Conservation (phyloP, 352 stramenopile genomes). For the Phytophthora pini region DNA sequence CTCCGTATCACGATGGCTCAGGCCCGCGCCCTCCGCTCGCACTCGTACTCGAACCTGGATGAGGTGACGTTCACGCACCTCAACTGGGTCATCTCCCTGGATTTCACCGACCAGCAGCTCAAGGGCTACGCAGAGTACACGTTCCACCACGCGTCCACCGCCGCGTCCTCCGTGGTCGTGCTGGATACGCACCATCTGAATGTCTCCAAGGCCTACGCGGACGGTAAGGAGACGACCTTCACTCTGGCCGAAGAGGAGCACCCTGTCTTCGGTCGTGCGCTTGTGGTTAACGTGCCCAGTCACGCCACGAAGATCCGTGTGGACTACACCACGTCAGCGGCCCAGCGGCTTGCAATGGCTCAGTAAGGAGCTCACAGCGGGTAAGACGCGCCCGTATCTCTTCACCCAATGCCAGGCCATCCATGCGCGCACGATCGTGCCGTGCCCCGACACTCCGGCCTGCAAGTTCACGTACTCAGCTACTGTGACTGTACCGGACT, state of each 20-base stretch:
- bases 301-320: slow-evolving; percentile 70
- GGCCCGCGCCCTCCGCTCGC: slow-evolving; percentile 28
- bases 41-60: slow-evolving; percentile 90
- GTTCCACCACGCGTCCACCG: slow-evolving; percentile 50
- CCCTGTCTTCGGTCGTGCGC: slow-evolving; percentile 70
- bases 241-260: slow-evolving; percentile 52
- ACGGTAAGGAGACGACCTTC: slow-evolving; percentile 64
- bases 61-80: slow-evolving; percentile 87
- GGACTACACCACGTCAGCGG: slow-evolving; percentile 76
- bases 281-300: slow-evolving; percentile 56
- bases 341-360: slow-evolving; percentile 92
- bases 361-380: slow-evolving; percentile 92
- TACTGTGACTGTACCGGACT: slow-evolving; percentile 88
- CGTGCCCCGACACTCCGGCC: slow-evolving; percentile 94
- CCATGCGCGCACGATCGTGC: slow-evolving; percentile 94
- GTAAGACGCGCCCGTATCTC: slow-evolving; percentile 94
- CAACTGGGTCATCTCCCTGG: slow-evolving; percentile 84
- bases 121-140: slow-evolving; percentile 86
- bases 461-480: slow-evolving; percentile 96
- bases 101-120: slow-evolving; percentile 85
- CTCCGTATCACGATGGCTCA: slow-evolving; percentile 8
- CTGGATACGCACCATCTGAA: slow-evolving; percentile 90
- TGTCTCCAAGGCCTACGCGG: slow-evolving; percentile 65
- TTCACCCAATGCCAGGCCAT: slow-evolving; percentile 96
- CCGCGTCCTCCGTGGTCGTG: slow-evolving; percentile 46